Evolutionary conservation across 2,329 filamentous ascomycete species (phyloP), one percentile per base, ranked within the genome.

Genomic region (Penicillium olsonii): DNA sequence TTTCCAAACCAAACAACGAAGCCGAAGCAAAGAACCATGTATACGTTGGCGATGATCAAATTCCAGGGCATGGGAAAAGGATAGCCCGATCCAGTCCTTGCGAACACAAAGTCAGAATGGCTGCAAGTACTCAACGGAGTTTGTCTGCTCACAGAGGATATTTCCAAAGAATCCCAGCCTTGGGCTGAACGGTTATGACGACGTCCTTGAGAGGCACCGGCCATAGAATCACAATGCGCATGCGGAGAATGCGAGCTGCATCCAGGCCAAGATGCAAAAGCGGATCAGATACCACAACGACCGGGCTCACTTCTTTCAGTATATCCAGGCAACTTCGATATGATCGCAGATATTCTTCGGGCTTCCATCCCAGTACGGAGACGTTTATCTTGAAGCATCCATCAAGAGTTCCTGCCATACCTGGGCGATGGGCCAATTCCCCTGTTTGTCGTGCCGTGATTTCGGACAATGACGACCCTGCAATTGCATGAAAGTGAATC

Each of bases 121-220:
- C 8, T 5, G 17, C 14, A 2, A 5, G 33, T 35, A 8, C 15
- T 3, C 12, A 10, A 0, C 4, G 4, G 5, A 9, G 24, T 5
- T 14, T 10, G 12, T 2, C 2, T 15, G 24, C 66, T 52, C 55
- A 70, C 67, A 65, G 48, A 2, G 67, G 67, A 40, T 68, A 70
- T 41, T 68, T 68, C 67, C 67, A 69, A 0, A 66, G 52, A 14
- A 59, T 57, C 5, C 53, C 63, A 5, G 54, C 57, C 19, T 59
- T 59, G 2, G 75, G 72, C 51, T 81, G 77, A 26, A 67, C 52
- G 33, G 14, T 71, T 51, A 54, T 55, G 38, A 31, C 75, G 56
- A 57, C 74, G 71, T 49, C 77, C 67, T 57, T 76, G 63, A 66
- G 74, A 56, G 35, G 75, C 31, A 77, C 79, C 1, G 77, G 77